Conservation (phyloP, 2,329 filamentous ascomycete species). For the Pestalotiopsis sp. region DNA sequence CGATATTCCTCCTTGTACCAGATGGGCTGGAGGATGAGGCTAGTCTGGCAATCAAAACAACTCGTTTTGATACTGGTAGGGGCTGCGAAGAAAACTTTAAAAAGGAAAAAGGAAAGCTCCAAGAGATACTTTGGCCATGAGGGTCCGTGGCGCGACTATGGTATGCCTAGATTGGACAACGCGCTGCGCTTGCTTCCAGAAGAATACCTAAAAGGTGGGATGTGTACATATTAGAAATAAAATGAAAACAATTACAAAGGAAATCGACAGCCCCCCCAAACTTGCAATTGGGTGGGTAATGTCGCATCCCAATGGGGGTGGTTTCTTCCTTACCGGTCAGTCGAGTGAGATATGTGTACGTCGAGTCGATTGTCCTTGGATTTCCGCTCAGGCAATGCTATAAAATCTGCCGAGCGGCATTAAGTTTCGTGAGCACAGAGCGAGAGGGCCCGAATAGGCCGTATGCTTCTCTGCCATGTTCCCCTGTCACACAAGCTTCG, state of each 20-base stretch:
- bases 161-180: too few species aligned
- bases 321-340: neutral
- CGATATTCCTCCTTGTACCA: neutral
- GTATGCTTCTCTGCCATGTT: neutral
- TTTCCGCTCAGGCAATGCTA: neutral
- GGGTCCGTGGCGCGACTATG: too few species aligned
- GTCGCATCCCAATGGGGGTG: neutral
- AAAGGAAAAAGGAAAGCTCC: too few species aligned
- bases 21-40: neutral
- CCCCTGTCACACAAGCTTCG: neutral
- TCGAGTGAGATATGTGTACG: neutral
- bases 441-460: neutral
- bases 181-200: neutral
- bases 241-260: neutral
- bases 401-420: slow-evolving; percentile 8
- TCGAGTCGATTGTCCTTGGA: neutral
- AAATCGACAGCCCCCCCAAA: neutral
- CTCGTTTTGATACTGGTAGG: neutral
- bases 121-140: too few species aligned
- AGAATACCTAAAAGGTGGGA: neutral
- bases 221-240: neutral
- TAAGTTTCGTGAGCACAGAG: neutral
- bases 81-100: neutral
- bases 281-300: neutral
- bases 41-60: neutral